Evolutionary conservation across 768 basidiomycete species (phyloP).

Genomic region (Agaricus subrufescens): DNA sequence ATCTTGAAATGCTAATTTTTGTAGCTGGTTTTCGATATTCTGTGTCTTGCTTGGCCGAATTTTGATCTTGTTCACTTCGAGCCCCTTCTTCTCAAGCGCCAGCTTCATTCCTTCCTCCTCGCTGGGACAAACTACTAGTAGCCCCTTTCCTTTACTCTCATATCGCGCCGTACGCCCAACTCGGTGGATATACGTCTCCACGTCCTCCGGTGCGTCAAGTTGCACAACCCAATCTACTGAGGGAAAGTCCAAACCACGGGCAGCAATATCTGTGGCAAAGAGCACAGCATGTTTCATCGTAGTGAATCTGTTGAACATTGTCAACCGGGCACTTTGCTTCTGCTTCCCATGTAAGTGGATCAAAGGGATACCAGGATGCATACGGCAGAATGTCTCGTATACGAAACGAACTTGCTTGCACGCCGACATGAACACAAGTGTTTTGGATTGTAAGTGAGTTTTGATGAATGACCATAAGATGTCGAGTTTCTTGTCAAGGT

Average conservation of each 20-base stretch:
- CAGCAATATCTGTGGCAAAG: constrained; percentile 95
- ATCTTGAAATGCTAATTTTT: constrained; percentile 90
- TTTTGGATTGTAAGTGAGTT: constrained; percentile 86
- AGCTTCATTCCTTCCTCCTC: constrained; percentile 90
- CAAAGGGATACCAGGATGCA: constrained; percentile 93
- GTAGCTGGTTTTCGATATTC: constrained; percentile 81
- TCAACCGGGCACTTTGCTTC: constrained; percentile 85
- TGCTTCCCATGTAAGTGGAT: constrained; percentile 95
- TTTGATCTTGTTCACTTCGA: constrained; percentile 78
- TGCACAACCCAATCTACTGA: constrained; percentile 96
- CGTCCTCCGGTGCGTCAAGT: constrained; percentile 94
- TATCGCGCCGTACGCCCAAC: constrained; percentile 95
- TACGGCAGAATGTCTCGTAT: constrained; percentile 91
- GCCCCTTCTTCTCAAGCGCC: constrained; percentile 64
- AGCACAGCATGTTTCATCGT: constrained; percentile 78
- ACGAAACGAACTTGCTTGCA: constrained; percentile 98
- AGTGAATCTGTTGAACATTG: constrained; percentile 82
- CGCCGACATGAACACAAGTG: constrained; percentile 89
- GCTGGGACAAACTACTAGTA: constrained; percentile 81
- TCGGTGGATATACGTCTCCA: constrained; percentile 95
- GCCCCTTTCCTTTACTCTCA: constrained; percentile 80
- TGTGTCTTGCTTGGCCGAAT: constrained; percentile 84
- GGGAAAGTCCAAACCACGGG: constrained; percentile 95
- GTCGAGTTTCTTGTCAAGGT: constrained; percentile 85
- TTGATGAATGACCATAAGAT: constrained; percentile 94